phyloP scores from a whole-genome alignment of 495 filamentous ascomycete genomes.

The Aspergillus wentii region DNA sequence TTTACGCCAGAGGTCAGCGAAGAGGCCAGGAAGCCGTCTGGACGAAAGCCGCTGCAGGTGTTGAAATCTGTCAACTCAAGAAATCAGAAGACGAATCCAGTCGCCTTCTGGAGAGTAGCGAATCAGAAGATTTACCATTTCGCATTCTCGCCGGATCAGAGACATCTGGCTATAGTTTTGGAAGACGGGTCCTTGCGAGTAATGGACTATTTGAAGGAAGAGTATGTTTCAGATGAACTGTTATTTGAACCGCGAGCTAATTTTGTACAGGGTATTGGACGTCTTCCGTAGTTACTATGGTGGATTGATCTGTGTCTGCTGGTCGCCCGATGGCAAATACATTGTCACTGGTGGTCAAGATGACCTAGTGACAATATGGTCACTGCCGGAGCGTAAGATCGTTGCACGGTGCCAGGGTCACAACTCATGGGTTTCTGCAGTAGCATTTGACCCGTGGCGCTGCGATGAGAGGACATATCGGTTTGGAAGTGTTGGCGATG shows the following conservation, averaged over 20 bases:
- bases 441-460: constrained; percentile 93
- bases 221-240: constrained; percentile 66
- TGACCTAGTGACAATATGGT: constrained; percentile 93
- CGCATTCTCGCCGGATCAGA: constrained; percentile 80
- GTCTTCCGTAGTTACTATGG: constrained; percentile 90
- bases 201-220: constrained; percentile 86
- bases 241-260: constrained; percentile 13
- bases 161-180: constrained; percentile 84
- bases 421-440: constrained; percentile 89
- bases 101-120: constrained; percentile 85
- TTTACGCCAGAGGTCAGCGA: constrained; percentile 59
- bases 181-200: constrained; percentile 88
- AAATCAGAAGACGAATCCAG: constrained; percentile 89
- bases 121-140: constrained; percentile 86
- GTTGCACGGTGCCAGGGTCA: constrained; percentile 92
- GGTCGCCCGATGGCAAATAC: constrained; percentile 97
- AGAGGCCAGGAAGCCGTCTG: constrained; percentile 32
- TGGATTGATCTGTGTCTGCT: constrained; percentile 85
- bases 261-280: constrained; percentile 61
- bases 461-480: constrained; percentile 93
- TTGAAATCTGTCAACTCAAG: constrained; percentile 86
- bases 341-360: constrained; percentile 94
- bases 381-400: constrained; percentile 72
- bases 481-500: constrained; percentile 93
- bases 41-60: constrained; percentile 50